Conservation (phyloP, 1,139 yeast genomes). For the Suhomyces wounanorum region DNA sequence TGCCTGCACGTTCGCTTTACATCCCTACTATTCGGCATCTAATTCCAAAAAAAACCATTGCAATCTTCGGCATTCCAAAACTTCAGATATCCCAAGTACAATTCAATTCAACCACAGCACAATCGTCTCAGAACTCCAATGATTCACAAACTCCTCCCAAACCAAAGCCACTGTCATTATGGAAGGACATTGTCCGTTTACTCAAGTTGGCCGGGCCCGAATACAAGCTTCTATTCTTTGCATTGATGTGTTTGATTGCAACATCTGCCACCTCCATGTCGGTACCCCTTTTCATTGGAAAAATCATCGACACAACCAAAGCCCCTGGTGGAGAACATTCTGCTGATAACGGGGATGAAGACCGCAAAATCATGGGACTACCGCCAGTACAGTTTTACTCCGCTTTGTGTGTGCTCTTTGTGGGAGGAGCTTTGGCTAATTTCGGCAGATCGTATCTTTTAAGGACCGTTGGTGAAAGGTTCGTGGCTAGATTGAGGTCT, state of each 20-base stretch:
- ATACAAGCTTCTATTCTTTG: conserved; percentile 37
- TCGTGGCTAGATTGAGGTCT: conserved; percentile 81
- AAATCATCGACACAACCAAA: conserved; percentile 47
- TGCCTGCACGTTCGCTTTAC: background rate
- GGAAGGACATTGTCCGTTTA: conserved; percentile 18
- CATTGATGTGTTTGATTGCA: conserved; percentile 64
- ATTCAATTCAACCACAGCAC: conserved; percentile 3
- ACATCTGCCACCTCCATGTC: conserved; percentile 56
- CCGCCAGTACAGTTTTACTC: conserved; percentile 36
- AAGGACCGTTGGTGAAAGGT: conserved; percentile 78
- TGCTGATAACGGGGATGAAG: background rate
- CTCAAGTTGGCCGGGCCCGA: conserved; percentile 44
- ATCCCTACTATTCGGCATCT: background rate
- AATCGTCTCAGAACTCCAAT: background rate
- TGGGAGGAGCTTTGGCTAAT: conserved; percentile 73
- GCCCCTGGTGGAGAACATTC: conserved; percentile 3
- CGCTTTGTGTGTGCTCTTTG: conserved; percentile 49
- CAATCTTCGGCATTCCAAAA: background rate
- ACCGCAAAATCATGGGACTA: conserved; percentile 34
- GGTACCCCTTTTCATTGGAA: conserved; percentile 81
- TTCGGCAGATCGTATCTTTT: conserved; percentile 77
- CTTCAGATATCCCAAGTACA: background rate
- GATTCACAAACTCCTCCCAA: background rate
- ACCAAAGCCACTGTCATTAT: conserved; percentile 1
- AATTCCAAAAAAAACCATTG: background rate